A percentile compares a stretch with the other conserved stretches of the same genome.
phyloP scores from a whole-genome alignment of 768 basidiomycete genomes.

The Lentinula sp. region DNA sequence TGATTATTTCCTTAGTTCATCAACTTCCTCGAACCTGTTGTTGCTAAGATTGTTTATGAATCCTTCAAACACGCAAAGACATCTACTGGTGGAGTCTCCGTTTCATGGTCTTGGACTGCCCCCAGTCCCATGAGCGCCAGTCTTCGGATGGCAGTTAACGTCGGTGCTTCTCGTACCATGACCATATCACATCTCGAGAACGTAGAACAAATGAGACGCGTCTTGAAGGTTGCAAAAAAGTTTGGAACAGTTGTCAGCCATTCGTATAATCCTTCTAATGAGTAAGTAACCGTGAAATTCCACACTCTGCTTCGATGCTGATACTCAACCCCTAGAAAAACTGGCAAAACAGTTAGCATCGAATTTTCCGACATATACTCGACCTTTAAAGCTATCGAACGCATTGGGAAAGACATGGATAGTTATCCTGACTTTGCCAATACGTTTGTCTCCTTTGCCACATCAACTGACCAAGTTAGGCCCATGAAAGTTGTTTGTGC shows the following conservation, averaged over 20 bases:
- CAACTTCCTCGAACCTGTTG: not conserved
- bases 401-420: not conserved
- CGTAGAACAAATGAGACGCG: not conserved
- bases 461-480: not conserved
- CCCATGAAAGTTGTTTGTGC: not conserved
- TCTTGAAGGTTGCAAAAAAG: not conserved
- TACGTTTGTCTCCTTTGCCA: not conserved
- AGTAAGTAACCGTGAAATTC: not conserved
- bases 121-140: not conserved
- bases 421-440: not conserved
- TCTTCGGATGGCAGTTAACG: not conserved
- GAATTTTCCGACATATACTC: constrained; percentile 1
- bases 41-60: not conserved
- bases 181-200: not conserved
- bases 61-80: not conserved
- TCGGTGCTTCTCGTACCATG: not conserved
- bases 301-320: not conserved
- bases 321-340: not conserved
- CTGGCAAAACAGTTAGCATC: constrained; percentile 1
- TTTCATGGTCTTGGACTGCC: not conserved
- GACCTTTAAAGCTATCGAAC: not conserved
- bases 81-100: not conserved
- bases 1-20: not conserved
- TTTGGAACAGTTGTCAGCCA: not conserved
- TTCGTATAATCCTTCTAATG: not conserved